phyloP scores from a whole-genome alignment of 768 basidiomycete genomes.

The Udeniomyces megalosporus region DNA sequence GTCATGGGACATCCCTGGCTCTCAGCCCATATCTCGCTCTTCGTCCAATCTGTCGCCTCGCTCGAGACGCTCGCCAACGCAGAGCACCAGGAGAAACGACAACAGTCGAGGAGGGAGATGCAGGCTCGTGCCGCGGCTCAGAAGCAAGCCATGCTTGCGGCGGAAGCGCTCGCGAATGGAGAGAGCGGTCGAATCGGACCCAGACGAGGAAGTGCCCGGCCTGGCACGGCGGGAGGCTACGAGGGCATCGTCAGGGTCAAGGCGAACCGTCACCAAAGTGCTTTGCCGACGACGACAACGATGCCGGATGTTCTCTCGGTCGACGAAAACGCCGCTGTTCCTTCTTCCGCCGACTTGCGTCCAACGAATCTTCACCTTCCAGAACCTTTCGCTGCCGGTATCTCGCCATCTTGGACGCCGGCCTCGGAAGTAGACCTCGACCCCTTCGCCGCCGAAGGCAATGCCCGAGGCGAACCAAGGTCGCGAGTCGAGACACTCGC shows the following conservation, averaged over 20 bases:
- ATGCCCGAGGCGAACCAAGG: slow-evolving; percentile 12
- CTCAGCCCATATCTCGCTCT: slow-evolving; percentile 43
- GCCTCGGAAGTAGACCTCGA: background rate
- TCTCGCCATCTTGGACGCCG: too few relatives aligned
- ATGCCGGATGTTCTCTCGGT: background rate
- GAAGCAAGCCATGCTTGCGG: background rate
- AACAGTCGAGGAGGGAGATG: slow-evolving; percentile 31
- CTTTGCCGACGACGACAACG: slow-evolving; percentile 3
- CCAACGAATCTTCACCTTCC: too few relatives aligned
- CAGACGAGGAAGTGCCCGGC: background rate
- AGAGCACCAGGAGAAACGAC: slow-evolving; percentile 65
- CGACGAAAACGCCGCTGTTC: background rate
- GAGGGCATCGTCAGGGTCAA: background rate
- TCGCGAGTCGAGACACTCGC: slow-evolving; percentile 2
- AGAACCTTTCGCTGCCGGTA: too few relatives aligned
- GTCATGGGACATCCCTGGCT: slow-evolving; percentile 90
- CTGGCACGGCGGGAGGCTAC: background rate
- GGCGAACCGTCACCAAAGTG: slow-evolving; percentile 1
- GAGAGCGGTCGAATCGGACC: background rate
- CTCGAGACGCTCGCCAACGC: slow-evolving; percentile 67
- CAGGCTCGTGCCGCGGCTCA: slow-evolving; percentile 23
- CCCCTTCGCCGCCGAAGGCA: slow-evolving; percentile 2
- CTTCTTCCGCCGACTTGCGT: background rate
- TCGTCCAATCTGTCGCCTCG: slow-evolving; percentile 56
- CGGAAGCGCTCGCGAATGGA: background rate